These are phyloP conservation scores for Exophiala aquamarina DNA, from an alignment of 2,329 filamentous ascomycete genomes.

Conservation along the genomic window DNA sequence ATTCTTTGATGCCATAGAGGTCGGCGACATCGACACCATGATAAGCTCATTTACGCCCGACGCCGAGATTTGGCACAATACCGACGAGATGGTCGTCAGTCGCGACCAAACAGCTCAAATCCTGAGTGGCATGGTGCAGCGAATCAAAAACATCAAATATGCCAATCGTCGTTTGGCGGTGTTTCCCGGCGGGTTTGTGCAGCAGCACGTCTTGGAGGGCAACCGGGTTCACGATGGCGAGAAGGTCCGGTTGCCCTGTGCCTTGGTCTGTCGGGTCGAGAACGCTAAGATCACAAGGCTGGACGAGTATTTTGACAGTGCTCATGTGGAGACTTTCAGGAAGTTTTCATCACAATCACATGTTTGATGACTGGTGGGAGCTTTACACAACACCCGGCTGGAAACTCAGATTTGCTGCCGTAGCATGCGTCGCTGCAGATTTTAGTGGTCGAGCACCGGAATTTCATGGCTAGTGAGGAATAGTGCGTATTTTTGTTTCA, in stretches of 20 bases:
- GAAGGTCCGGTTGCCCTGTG: not conserved
- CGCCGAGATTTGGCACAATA: not conserved
- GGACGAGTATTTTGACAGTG: too few species aligned
- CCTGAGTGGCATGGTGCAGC: slow-evolving; percentile 1
- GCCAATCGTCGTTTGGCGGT: not conserved
- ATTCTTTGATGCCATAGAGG: not conserved
- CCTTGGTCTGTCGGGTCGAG: not conserved
- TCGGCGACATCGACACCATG: not conserved
- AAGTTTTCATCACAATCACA: too few species aligned
- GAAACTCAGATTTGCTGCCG: too few species aligned
- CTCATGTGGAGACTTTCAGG: too few species aligned
- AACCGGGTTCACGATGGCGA: not conserved
- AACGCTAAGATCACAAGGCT: too few species aligned
- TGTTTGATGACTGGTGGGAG: too few species aligned
- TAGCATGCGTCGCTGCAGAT: too few species aligned
- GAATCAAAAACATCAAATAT: not conserved
- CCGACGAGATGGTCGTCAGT: not conserved
- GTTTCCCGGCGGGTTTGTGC: not conserved
- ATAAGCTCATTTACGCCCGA: not conserved
- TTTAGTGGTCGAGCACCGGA: too few species aligned
- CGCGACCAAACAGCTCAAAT: not conserved
- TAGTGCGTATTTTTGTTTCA: too few species aligned
- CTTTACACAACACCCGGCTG: too few species aligned
- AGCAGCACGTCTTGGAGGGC: not conserved
- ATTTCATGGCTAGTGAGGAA: too few species aligned